A percentile compares a stretch with the other conserved stretches of the same genome.
Conservation (phyloP, 257 asterid genomes). For the Ilex asprella region DNA sequence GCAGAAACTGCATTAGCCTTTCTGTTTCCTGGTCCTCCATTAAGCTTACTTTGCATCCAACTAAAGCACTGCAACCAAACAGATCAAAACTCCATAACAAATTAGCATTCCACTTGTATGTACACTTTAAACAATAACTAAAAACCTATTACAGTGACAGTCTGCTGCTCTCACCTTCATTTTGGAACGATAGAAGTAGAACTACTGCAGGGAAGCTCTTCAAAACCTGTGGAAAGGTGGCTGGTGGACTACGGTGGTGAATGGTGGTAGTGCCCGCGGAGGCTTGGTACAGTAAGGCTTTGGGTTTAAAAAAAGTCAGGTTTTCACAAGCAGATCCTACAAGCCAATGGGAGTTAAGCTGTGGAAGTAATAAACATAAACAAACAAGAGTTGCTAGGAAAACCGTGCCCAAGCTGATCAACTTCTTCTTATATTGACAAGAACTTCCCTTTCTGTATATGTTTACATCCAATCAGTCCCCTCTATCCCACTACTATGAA, state of each 20-base stretch:
- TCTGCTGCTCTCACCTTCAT: constrained; percentile 45
- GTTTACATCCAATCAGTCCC: no score
- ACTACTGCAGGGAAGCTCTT: constrained; percentile 3
- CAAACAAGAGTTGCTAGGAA: no score
- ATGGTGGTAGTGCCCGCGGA: not conserved
- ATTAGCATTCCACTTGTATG: not conserved
- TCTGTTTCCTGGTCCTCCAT: constrained; percentile 23
- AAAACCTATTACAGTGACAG: not conserved
- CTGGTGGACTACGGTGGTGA: not conserved
- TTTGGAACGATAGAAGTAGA: constrained; percentile 11
- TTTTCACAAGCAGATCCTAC: constrained; percentile 37
- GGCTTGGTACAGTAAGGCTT: not conserved
- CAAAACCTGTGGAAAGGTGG: not conserved
- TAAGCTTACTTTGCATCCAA: constrained; percentile 36
- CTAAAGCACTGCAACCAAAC: constrained; percentile 30
- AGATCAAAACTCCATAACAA: not conserved
- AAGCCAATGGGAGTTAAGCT: constrained; percentile 7
- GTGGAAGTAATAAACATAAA: no score
- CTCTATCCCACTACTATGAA: no score
- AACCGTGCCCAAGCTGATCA: no score
- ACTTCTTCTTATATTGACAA: no score
- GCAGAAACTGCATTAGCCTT: constrained; percentile 12
- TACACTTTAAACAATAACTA: not conserved
- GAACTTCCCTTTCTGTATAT: no score
- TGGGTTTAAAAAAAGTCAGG: not conserved